Evolutionary conservation across 1,284 basidiomycete genomes (phyloP).

Genomic region (Rugosomyces carneus): DNA sequence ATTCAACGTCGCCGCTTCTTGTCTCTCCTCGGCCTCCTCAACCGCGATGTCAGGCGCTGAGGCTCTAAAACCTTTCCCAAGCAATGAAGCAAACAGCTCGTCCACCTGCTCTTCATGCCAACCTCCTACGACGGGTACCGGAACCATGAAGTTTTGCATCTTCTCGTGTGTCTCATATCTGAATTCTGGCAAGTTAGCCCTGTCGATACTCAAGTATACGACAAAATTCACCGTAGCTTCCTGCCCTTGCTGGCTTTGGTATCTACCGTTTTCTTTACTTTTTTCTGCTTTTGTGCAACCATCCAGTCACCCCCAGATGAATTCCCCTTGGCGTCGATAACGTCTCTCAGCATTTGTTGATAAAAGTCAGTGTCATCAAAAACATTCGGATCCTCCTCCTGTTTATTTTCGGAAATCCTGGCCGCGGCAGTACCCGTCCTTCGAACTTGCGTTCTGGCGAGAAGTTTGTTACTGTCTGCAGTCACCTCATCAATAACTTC

Average conservation of each 20-base stretch:
- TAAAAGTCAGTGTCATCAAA: slow-evolving; percentile 93
- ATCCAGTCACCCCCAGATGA: slow-evolving; percentile 53
- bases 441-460: slow-evolving; percentile 51
- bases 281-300: slow-evolving; percentile 58
- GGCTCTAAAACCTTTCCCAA: slow-evolving; percentile 58
- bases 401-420: slow-evolving; percentile 25
- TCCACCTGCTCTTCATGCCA: slow-evolving; percentile 96
- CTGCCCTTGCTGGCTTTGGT: slow-evolving; percentile 92
- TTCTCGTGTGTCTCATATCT: slow-evolving; percentile 93
- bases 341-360: slow-evolving; percentile 80
- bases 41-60: slow-evolving; percentile 21
- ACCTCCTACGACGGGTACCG: slow-evolving; percentile 55
- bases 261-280: slow-evolving; percentile 79
- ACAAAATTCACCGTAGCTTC: slow-evolving; percentile 59
- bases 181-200: slow-evolving; percentile 4
- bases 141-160: slow-evolving; percentile 91
- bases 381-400: slow-evolving; percentile 40
- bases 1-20: slow-evolving; percentile 23
- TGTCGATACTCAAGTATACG: neutral
- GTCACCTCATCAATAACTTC: slow-evolving; percentile 70
- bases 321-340: slow-evolving; percentile 68
- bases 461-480: slow-evolving; percentile 46
- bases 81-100: slow-evolving; percentile 81
- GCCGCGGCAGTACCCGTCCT: slow-evolving; percentile 39
- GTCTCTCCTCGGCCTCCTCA: slow-evolving; percentile 17